Conservation (phyloP, 257 asterid species). For the Handroanthus guayacan region DNA sequence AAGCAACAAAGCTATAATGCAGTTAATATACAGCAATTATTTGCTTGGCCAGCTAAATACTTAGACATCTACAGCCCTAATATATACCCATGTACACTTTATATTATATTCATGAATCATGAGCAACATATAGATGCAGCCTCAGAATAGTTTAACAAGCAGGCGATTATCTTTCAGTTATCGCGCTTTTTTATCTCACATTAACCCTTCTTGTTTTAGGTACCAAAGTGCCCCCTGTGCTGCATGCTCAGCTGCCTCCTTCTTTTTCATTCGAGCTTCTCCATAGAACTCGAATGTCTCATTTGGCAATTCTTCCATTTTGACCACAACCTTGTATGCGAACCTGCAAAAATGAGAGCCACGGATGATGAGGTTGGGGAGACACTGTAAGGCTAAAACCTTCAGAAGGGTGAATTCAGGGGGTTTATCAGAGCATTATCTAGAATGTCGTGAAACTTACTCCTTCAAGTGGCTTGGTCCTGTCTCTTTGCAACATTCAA, state of each 20-base stretch:
- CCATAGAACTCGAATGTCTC: constrained; percentile 69
- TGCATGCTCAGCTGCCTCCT: constrained; percentile 84
- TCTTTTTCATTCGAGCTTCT: constrained; percentile 60
- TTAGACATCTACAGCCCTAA: too few relatives aligned
- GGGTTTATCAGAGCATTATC: too few relatives aligned
- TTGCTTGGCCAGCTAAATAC: too few relatives aligned
- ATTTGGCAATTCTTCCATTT: constrained; percentile 52
- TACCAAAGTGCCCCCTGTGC: constrained; percentile 86
- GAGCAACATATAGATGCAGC: neutral
- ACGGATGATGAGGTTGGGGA: neutral
- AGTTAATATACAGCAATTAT: too few relatives aligned
- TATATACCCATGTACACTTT: too few relatives aligned
- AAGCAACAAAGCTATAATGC: too few relatives aligned
- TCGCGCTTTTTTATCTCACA: constrained; percentile 37
- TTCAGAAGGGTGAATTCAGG: too few relatives aligned
- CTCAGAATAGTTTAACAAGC: neutral
- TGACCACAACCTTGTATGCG: constrained; percentile 61
- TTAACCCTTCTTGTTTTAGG: constrained; percentile 62
- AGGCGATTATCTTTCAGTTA: neutral
- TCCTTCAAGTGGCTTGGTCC: constrained; percentile 85
- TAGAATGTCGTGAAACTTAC: constrained; percentile 54
- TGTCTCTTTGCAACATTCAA: constrained; percentile 70
- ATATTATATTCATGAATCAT: neutral
- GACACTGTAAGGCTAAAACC: neutral
- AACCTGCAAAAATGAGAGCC: constrained; percentile 53